Base-by-base conservation (phyloP, 345 rosid species). In the Murraya paniculata region DNA sequence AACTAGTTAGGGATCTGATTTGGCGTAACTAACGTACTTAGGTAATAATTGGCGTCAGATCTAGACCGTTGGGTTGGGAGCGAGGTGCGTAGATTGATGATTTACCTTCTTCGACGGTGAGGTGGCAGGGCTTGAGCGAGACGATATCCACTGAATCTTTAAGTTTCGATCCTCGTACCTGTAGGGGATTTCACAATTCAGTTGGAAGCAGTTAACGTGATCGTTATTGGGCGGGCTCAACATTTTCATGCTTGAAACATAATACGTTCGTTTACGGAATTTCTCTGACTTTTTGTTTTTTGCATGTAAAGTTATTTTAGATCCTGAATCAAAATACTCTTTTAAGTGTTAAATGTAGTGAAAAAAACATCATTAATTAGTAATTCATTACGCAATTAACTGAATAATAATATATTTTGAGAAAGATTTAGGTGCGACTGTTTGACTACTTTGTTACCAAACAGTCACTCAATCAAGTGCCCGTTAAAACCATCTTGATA, bases 101-200 rank as follows among this genome's bases (percentile, higher is more conserved):
- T 3, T 21, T 67, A 92, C 99, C 98, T 90, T 91, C 89, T 1
- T 77, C 48, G 57, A 94, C 78, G 75, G 89, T 88, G 78, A 96
- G 93, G 83, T 92, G 93, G 90, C 91, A 94, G 6, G 98, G 99
- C 77, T 96, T 96, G 66, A 96, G 97, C 22, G 93, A 85, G 76
- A 83, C 77, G 83, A 94, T 87, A 85, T 96, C 99, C 31, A 86
- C 93, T 11, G 94, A 81, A 74, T 94, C 97, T 73, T 90, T 96
- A 28, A 96, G 98, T 24, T 88, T 87, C 41, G 90, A 71, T 62
- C 99, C 97, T 28, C 97, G 92, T n/a, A 90, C 91, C 99, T 92
- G 84, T 70, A 68, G 56, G 41, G 25, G 8, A 50, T 70, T 56
- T 61, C 33, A 35, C 7, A 50, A 24, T 30, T 50, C 77, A 22